These are phyloP conservation scores for Neocallimastix lanati DNA, from an alignment of 192 early-diverging fungal species.

Conservation along the genomic window DNA sequence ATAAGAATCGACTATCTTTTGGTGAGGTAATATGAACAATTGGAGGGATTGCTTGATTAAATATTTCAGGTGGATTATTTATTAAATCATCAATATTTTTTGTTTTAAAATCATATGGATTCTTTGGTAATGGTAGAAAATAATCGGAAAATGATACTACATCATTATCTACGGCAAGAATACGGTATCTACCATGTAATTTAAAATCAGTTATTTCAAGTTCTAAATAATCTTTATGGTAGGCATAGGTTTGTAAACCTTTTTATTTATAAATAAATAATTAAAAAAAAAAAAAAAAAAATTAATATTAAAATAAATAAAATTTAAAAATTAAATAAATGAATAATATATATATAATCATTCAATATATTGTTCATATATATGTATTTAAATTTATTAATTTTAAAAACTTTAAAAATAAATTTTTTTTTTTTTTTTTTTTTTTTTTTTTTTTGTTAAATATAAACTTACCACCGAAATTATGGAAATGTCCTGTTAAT, in stretches of 20 bases:
- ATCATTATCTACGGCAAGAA: slow-evolving; percentile 73
- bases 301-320: too few relatives aligned
- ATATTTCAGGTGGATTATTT: slow-evolving; percentile 11
- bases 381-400: too few relatives aligned
- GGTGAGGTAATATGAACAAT: slow-evolving; percentile 74
- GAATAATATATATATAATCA: neutral
- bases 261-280: too few relatives aligned
- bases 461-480: slow-evolving; percentile 39
- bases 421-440: too few relatives aligned
- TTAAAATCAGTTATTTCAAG: slow-evolving; percentile 84
- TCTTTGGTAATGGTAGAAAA: slow-evolving; percentile 29
- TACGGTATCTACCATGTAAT: slow-evolving; percentile 61
- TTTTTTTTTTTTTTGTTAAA: too few relatives aligned
- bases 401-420: too few relatives aligned
- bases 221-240: slow-evolving; percentile 50
- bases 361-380: too few relatives aligned
- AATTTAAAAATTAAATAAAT: too few relatives aligned
- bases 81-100: neutral
- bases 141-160: slow-evolving; percentile 65
- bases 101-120: slow-evolving; percentile 25
- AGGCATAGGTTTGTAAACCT: slow-evolving; percentile 39
- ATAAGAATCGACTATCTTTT: slow-evolving; percentile 58
- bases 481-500: slow-evolving; percentile 76
- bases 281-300: too few relatives aligned
- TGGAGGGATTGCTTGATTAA: slow-evolving; percentile 22